Evolutionary conservation across 2,329 filamentous ascomycete genomes (phyloP).

Genomic region (Hymenoscyphus repandus): DNA sequence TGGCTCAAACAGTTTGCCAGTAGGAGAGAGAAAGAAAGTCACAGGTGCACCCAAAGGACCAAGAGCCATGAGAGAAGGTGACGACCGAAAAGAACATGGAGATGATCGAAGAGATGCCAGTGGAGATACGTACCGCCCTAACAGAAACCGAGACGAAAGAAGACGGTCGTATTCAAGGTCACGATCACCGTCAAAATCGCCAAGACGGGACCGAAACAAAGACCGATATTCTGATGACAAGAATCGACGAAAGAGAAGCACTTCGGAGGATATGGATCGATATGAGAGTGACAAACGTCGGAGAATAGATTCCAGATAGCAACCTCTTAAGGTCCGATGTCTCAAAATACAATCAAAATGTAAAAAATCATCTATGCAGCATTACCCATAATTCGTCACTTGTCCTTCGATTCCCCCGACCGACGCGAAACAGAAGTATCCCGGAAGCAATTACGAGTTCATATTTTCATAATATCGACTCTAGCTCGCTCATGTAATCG

Average conservation of each 20-base stretch:
- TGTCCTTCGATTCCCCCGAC: neutral
- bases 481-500: slow-evolving; percentile 76
- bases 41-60: slow-evolving; percentile 29
- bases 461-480: slow-evolving; percentile 82
- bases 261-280: slow-evolving; percentile 47
- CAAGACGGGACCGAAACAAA: slow-evolving; percentile 37
- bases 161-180: slow-evolving; percentile 28
- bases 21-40: slow-evolving; percentile 50
- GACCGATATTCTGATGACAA: slow-evolving; percentile 41
- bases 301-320: slow-evolving; percentile 41
- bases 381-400: too few species aligned
- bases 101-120: slow-evolving; percentile 28
- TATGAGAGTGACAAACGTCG: slow-evolving; percentile 50
- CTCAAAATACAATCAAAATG: too few species aligned
- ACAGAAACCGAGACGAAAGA: slow-evolving; percentile 6
- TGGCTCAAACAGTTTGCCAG: slow-evolving; percentile 65
- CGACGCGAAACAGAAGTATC: neutral
- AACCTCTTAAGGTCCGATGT: too few species aligned
- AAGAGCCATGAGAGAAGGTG: slow-evolving; percentile 24
- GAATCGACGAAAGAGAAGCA: slow-evolving; percentile 51
- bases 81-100: slow-evolving; percentile 30
- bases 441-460: slow-evolving; percentile 4
- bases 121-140: slow-evolving; percentile 24
- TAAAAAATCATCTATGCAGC: neutral
- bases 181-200: slow-evolving; percentile 46